Evolutionary conservation across 495 filamentous ascomycete species (phyloP), one percentile per base, ranked within the genome.

Genomic region (Penicillium crystallinum): DNA sequence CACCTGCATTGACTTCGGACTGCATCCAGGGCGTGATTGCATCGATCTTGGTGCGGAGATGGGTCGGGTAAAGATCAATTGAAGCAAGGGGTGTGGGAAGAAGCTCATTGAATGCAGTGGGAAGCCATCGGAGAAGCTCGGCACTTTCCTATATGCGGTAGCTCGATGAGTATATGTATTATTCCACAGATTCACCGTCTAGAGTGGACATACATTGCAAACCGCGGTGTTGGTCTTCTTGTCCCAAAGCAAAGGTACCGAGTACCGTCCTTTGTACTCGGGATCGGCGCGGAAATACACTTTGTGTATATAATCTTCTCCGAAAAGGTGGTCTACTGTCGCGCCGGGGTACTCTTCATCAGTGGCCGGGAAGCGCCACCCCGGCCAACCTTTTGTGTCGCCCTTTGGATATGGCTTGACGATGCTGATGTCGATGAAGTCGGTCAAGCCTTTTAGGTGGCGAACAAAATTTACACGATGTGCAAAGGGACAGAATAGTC

Each of bases 401-500:
- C 70, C 76, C 75, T 86, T 80, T 53, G 79, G 78, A 58, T 89
- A 80, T 73, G 85, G 86, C 57, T 89, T 86, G 4, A 91, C 85
- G n/a, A 79, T 69, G 2, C 84, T 85, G 50, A 84, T 77, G 15
- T 83, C 77, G 39, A 95, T 80, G 25, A 89, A 74, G 10, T 82
- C 73, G 42, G 87, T 81, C 0, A 95, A 76, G 11, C 89, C 89
- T 70, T 93, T 93, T 41, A 96, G 77, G 36, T 85, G 75, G 41
- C 85, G 82, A 3, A 81, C 53, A 39, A 79, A 64, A 48, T 77
- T 76, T 6, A 54, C 77, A n/a, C 78, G 82, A 49, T 85, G 88
- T 1, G 90, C 89, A 44, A 79, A 83, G 22, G 78, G 80, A 53
- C 79, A 81, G 67, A 81, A 81, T 17, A 78, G 67, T 7, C 77